A percentile compares a stretch with the other conserved stretches of the same genome.
Evolutionary conservation across 2,329 filamentous ascomycete species (phyloP).

Genomic region (Cytospora paraplurivora): DNA sequence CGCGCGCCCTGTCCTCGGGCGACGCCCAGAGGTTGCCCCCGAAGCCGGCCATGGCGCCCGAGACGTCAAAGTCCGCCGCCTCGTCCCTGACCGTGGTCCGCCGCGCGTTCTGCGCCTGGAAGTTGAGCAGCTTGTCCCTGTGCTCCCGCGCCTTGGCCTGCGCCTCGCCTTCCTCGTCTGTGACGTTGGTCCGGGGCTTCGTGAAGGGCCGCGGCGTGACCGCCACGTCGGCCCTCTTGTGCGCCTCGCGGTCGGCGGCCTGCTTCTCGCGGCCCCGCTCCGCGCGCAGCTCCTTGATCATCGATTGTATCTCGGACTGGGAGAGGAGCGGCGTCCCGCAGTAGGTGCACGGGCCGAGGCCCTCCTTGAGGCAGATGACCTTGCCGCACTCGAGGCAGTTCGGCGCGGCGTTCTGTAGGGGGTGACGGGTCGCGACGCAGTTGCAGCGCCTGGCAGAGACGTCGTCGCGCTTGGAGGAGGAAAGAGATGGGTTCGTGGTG

Average conservation of each 20-base stretch:
- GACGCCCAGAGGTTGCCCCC: constrained; percentile 76
- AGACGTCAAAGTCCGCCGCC: constrained; percentile 65
- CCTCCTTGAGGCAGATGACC: constrained; percentile 92
- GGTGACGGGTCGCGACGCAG: constrained; percentile 86
- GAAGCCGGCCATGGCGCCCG: constrained; percentile 45
- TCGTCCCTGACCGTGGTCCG: constrained; percentile 87
- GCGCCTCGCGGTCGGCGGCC: constrained; percentile 73
- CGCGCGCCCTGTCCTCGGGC: constrained; percentile 77
- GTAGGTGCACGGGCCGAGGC: constrained; percentile 90
- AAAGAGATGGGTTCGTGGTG: constrained; percentile 79
- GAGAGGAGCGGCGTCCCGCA: constrained; percentile 76
- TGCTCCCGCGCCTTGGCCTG: constrained; percentile 75
- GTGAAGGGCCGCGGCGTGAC: constrained; percentile 63
- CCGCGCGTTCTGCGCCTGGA: constrained; percentile 82
- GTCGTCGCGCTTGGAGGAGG: constrained; percentile 39
- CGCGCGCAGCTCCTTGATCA: constrained; percentile 80
- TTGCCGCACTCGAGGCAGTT: constrained; percentile 94
- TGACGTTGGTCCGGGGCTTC: constrained; percentile 44
- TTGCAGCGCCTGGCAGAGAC: constrained; percentile 71
- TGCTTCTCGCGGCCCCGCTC: constrained; percentile 87
- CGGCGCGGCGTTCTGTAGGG: constrained; percentile 84
- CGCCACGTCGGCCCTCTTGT: constrained; percentile 67
- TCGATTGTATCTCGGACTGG: constrained; percentile 73
- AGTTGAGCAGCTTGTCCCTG: constrained; percentile 76
- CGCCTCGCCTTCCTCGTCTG: constrained; percentile 43